A percentile compares a stretch with the other conserved stretches of the same genome.
These are phyloP conservation scores for Urochloa ruziziensis DNA, from an alignment of 176 grass and related monocot genomes.

Conservation along the genomic window DNA sequence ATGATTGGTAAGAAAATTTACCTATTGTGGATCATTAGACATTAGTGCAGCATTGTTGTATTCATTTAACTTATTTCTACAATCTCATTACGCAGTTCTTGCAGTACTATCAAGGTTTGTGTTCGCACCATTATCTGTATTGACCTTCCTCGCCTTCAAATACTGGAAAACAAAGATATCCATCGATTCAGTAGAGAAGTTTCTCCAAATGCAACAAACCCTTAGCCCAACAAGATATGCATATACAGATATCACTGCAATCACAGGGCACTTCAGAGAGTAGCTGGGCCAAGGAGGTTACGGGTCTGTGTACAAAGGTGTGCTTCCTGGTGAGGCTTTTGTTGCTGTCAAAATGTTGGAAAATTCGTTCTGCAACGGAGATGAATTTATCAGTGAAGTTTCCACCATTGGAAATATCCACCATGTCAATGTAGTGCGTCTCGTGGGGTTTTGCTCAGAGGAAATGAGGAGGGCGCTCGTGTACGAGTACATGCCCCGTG, in stretches of 20 bases:
- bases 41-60: neutral
- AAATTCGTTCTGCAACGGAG: neutral
- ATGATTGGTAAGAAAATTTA: neutral
- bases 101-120: slow-evolving; percentile 10
- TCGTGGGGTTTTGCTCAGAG: slow-evolving; percentile 43
- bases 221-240: neutral
- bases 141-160: neutral
- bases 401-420: neutral
- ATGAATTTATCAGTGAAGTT: neutral
- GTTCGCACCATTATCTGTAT: slow-evolving; percentile 2
- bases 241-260: neutral
- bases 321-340: neutral
- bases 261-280: neutral
- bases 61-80: neutral
- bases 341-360: neutral
- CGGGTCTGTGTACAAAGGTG: neutral
- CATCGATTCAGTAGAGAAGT: neutral
- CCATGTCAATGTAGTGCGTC: slow-evolving; percentile 34
- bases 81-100: neutral
- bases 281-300: neutral
- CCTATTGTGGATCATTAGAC: neutral
- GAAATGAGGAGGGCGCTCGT: slow-evolving; percentile 41
- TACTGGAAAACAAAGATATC: neutral
- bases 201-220: neutral
- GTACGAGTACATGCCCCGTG: slow-evolving; percentile 54